phyloP scores from a whole-genome alignment of 345 rosid species.

The Raphanus raphanistrum region DNA sequence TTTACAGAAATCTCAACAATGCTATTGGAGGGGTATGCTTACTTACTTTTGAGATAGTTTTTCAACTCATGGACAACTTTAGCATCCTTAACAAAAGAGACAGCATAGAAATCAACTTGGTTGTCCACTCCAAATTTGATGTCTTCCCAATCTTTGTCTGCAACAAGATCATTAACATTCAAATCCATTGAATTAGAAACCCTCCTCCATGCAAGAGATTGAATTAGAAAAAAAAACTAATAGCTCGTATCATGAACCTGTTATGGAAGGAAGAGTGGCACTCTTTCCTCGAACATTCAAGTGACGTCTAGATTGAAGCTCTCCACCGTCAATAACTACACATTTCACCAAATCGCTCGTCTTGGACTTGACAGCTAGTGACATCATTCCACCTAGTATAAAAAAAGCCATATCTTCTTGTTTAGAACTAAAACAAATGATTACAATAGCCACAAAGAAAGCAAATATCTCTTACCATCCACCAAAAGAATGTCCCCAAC shows the following conservation, averaged over 20 bases:
- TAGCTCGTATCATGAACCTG: constrained; percentile 51
- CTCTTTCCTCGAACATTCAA: constrained; percentile 96
- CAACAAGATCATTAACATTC: constrained; percentile 9
- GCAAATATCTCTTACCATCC: constrained; percentile 54
- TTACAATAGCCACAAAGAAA: not conserved
- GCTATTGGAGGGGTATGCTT: not conserved
- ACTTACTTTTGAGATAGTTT: constrained; percentile 82
- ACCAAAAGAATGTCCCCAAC: constrained; percentile 84
- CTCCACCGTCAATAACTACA: constrained; percentile 84
- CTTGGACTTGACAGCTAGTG: constrained; percentile 82
- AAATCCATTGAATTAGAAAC: constrained; percentile 6
- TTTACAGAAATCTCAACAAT: not conserved
- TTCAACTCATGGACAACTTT: constrained; percentile 85
- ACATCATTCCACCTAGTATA: constrained; percentile 96
- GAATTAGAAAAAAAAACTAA: not conserved
- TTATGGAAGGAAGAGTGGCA: constrained; percentile 92
- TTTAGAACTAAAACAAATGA: not conserved
- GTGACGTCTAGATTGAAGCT: constrained; percentile 95
- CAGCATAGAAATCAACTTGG: constrained; percentile 94
- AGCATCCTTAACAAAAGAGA: constrained; percentile 96
- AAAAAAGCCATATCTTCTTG: not conserved
- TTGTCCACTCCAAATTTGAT: constrained; percentile 97
- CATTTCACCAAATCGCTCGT: constrained; percentile 71
- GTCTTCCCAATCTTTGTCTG: constrained; percentile 99
- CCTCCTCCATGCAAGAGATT: constrained; percentile 4